Evolutionary conservation across 345 rosid species (phyloP).

Genomic region (Fremontodendron californicum): DNA sequence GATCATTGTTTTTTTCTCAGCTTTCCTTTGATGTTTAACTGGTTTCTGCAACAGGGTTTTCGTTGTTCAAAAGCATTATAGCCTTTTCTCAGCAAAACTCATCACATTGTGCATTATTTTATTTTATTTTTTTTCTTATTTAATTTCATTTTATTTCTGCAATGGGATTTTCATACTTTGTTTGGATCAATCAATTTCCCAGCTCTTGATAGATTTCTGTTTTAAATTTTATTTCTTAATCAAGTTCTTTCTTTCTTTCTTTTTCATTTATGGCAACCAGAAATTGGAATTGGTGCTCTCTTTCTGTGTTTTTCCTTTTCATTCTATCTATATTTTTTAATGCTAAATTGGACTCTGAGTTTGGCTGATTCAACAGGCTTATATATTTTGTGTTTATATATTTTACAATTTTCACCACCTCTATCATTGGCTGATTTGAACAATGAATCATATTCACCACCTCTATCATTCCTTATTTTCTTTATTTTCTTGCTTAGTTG

Average conservation of each 20-base stretch:
- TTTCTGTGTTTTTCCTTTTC: neutral
- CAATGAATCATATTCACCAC: no score
- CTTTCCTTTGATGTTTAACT: constrained; percentile 3
- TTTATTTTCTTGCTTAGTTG: no score
- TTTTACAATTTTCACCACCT: no score
- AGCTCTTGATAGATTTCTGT: neutral
- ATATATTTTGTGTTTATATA: no score
- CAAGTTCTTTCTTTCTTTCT: neutral
- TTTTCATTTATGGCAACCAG: neutral
- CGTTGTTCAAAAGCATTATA: neutral
- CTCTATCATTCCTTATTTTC: no score
- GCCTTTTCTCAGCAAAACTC: no score
- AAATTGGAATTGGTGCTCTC: neutral
- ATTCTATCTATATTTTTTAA: neutral
- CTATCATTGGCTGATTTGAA: no score
- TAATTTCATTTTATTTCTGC: neutral
- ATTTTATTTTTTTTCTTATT: neutral
- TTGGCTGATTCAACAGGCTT: neutral
- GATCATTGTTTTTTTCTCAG: neutral
- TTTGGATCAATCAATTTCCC: neutral
- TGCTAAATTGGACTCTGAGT: neutral
- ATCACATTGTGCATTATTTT: no score
- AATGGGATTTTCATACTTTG: neutral
- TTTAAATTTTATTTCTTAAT: neutral
- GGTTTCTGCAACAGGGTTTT: no score